Conservation (phyloP, 2,329 filamentous ascomycete genomes). For the Talaromyces sp. region DNA sequence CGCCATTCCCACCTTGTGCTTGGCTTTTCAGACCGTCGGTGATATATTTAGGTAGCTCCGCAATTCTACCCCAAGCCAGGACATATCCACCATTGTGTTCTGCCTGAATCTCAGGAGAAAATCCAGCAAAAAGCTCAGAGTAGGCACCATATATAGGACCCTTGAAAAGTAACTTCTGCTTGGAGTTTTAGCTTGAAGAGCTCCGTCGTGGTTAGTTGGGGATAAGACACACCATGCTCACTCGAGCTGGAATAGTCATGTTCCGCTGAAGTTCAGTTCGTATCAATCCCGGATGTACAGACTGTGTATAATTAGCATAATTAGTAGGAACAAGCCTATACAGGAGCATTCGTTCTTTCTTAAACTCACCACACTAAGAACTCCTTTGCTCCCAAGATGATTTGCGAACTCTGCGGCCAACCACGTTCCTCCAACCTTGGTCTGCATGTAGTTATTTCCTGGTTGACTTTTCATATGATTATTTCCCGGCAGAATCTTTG, state of each 20-base stretch:
- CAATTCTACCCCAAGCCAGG: slow-evolving; percentile 48
- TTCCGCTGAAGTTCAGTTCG: slow-evolving; percentile 37
- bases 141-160: slow-evolving; percentile 44
- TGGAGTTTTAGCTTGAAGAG: neutral
- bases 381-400: slow-evolving; percentile 22
- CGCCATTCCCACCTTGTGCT: slow-evolving; percentile 29
- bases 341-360: slow-evolving; percentile 17
- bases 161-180: slow-evolving; percentile 25
- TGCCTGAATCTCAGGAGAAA: slow-evolving; percentile 44
- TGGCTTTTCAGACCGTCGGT: slow-evolving; percentile 22
- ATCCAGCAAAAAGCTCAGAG: slow-evolving; percentile 48
- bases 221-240: slow-evolving; percentile 20
- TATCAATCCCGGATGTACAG: slow-evolving; percentile 44
- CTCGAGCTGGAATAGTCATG: slow-evolving; percentile 12
- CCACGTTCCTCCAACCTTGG: slow-evolving; percentile 39
- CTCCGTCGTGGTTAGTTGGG: neutral
- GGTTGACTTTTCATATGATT: slow-evolving; percentile 17
- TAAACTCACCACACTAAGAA: slow-evolving; percentile 25
- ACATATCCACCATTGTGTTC: slow-evolving; percentile 32
- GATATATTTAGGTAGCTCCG: slow-evolving; percentile 28
- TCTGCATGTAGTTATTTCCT: slow-evolving; percentile 31
- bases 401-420: slow-evolving; percentile 32
- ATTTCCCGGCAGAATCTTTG: slow-evolving; percentile 17
- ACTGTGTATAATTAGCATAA: neutral
- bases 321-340: slow-evolving; percentile 16